Percentiles rank a stretch among this genome's conserved stretches.
Evolutionary conservation across 495 filamentous ascomycete species (phyloP).

Genomic region (Sordaria brevicollis): DNA sequence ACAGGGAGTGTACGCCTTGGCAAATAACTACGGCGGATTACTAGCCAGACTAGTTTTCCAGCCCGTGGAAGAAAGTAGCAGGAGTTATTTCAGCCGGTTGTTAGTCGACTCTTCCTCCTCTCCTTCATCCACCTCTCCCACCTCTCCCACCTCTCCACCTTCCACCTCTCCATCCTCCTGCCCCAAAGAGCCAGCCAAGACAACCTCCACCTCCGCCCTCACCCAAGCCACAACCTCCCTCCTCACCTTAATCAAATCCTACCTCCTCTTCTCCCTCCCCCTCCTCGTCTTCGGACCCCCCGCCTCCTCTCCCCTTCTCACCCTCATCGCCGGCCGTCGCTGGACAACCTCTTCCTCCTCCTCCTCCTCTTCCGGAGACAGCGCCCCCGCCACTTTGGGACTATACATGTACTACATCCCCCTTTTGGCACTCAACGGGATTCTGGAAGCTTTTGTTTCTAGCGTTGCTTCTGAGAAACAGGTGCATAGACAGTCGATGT

Average conservation of each 20-base stretch:
- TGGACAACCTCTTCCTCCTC: constrained; percentile 47
- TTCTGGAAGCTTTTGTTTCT: constrained; percentile 85
- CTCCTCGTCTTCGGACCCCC: constrained; percentile 59
- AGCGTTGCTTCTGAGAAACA: constrained; percentile 63
- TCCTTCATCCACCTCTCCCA: not conserved
- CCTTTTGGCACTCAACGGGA: constrained; percentile 81
- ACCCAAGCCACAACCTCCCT: constrained; percentile 41
- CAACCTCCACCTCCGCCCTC: constrained; percentile 9
- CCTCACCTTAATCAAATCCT: constrained; percentile 45
- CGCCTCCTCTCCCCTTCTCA: constrained; percentile 59
- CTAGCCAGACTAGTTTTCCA: constrained; percentile 87
- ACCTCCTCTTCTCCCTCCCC: constrained; percentile 57
- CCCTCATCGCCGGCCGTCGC: constrained; percentile 57
- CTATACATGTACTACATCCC: constrained; percentile 89
- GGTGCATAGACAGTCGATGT: constrained; percentile 62
- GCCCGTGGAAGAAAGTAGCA: constrained; percentile 84
- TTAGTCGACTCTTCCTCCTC: constrained; percentile 24
- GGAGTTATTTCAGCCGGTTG: constrained; percentile 75
- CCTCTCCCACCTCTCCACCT: not conserved
- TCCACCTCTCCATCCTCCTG: not conserved
- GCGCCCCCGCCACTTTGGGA: constrained; percentile 53
- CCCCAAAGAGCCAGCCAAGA: constrained; percentile 9
- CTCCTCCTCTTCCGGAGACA: constrained; percentile 2
- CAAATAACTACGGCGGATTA: constrained; percentile 88
- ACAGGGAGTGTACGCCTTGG: constrained; percentile 90